These are phyloP conservation scores for Botrytis byssoidea DNA, from an alignment of 2,329 filamentous ascomycete species.

Conservation along the genomic window DNA sequence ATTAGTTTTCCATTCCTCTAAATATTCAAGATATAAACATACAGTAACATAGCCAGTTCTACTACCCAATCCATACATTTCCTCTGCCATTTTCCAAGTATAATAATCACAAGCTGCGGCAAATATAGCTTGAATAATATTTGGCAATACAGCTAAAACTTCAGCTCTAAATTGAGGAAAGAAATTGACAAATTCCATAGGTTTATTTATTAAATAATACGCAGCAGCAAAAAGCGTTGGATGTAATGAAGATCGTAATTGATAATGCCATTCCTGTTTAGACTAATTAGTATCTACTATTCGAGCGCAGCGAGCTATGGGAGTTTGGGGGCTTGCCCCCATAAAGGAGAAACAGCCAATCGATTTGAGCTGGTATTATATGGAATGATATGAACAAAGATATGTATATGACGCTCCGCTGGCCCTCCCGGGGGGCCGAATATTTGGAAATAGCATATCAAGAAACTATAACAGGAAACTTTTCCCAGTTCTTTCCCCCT, in stretches of 20 bases:
- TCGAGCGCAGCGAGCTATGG: not conserved
- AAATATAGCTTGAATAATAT: conserved; percentile 71
- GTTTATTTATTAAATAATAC: conserved; percentile 62
- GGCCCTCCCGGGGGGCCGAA: conserved; percentile 4
- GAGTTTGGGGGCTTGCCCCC: not conserved
- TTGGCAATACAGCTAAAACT: conserved; percentile 70
- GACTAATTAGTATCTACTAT: conserved; percentile 19
- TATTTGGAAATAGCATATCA: not conserved
- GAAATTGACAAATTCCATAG: conserved; percentile 55
- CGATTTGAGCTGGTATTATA: not conserved
- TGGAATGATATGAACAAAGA: not conserved
- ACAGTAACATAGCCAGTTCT: conserved; percentile 69
- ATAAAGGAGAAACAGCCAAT: not conserved
- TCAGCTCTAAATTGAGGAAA: conserved; percentile 58
- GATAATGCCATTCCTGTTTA: conserved; percentile 82
- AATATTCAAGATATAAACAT: conserved; percentile 29
- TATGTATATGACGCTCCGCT: conserved; percentile 5
- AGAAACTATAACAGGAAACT: not conserved
- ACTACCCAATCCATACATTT: conserved; percentile 66
- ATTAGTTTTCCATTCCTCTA: conserved; percentile 15
- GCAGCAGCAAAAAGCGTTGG: conserved; percentile 78
- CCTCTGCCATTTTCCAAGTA: conserved; percentile 78
- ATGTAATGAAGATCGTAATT: conserved; percentile 86
- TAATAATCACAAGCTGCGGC: conserved; percentile 81
- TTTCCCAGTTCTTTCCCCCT: not conserved